Base-by-base conservation (phyloP, 2,329 filamentous ascomycete genomes). In the Fusarium pseudoanthophilum region DNA sequence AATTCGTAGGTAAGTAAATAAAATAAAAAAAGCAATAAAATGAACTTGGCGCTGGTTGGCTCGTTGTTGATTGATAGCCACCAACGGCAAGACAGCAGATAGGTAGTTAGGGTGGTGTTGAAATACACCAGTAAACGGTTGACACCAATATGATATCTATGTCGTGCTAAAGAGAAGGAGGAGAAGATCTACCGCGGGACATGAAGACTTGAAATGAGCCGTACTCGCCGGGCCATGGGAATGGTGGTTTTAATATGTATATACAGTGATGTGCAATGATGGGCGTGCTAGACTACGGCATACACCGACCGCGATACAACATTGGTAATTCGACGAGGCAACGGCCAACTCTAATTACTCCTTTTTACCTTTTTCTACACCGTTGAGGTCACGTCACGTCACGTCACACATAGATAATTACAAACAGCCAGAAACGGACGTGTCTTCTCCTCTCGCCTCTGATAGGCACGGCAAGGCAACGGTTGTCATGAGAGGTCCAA, bases 341-440 rank as follows among this genome's bases (percentile, higher is more conserved):
- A 46, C 65, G 66, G 49, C 43, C 51, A 70, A 69, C 67, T 53
- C 53, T 70, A 65, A 70, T 69, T 40, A 49, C 66, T 69, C 46
- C 32, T 46, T 64, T 65, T 43, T 26, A 9, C 14, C 24, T 48
- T 49, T n/a, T n/a, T 28, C 34, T 37, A 43, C 24, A 36, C 32
- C 40, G 60, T 43, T 63, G n/a, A 43, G 39, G 39, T 49, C 28
- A 36, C 46, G 46, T 55, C 62, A 34, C 32, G 45, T 46, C 43
- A 34, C 32, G 45, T 46, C 43, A 39, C 36, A 28, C 32, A 30
- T n/a, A 16, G 7, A 26, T 42, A 43, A 24, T 18, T 24, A 18
- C 42, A 39, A 43, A 32, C 46, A 42, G 36, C 69, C 64, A 40
- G 43, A 72, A 72, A 37, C 59, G 55, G 68, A 58, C 57, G n/a